Evolutionary conservation across 169 alveolate genomes (phyloP).

Genomic region (Babesia bigemina): DNA sequence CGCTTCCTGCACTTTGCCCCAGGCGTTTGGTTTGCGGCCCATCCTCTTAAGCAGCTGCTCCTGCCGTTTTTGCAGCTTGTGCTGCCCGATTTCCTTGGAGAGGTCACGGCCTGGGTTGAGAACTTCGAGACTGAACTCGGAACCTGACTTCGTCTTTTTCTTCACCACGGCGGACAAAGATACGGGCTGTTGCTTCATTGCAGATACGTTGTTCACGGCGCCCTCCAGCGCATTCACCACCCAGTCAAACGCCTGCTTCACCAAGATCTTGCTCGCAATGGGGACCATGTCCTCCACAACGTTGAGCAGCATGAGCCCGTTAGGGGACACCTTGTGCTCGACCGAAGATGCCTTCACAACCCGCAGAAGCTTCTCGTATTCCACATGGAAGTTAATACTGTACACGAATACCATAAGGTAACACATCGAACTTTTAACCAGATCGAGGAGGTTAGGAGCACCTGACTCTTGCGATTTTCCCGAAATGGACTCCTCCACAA

Average conservation of each 20-base stretch:
- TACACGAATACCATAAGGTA: conserved; percentile 31
- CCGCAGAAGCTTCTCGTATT: conserved; percentile 18
- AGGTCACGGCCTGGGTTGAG: conserved; percentile 47
- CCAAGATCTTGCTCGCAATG: conserved; percentile 41
- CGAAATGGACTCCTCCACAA: conserved; percentile 17
- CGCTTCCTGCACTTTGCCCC: conserved; percentile 3
- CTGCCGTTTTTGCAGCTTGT: conserved; percentile 25
- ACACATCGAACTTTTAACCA: conserved; percentile 42
- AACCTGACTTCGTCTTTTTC: conserved; percentile 8
- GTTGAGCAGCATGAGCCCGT: conserved; percentile 34
- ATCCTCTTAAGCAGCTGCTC: not conserved
- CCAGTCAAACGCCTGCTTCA: conserved; percentile 44
- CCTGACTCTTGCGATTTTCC: not conserved
- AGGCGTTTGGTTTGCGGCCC: not conserved
- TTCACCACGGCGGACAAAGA: conserved; percentile 53
- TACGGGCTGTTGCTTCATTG: conserved; percentile 1
- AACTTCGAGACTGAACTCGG: conserved; percentile 3
- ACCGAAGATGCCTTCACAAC: conserved; percentile 11
- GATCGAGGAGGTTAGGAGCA: conserved; percentile 23
- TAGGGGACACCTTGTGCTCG: conserved; percentile 39
- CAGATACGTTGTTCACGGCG: not conserved
- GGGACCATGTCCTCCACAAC: conserved; percentile 24
- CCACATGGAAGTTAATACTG: conserved; percentile 32
- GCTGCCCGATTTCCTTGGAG: conserved; percentile 24
- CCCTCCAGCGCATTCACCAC: conserved; percentile 26